phyloP scores from a whole-genome alignment of 176 grass and related monocot genomes.

The Phoenix dactylifera region DNA sequence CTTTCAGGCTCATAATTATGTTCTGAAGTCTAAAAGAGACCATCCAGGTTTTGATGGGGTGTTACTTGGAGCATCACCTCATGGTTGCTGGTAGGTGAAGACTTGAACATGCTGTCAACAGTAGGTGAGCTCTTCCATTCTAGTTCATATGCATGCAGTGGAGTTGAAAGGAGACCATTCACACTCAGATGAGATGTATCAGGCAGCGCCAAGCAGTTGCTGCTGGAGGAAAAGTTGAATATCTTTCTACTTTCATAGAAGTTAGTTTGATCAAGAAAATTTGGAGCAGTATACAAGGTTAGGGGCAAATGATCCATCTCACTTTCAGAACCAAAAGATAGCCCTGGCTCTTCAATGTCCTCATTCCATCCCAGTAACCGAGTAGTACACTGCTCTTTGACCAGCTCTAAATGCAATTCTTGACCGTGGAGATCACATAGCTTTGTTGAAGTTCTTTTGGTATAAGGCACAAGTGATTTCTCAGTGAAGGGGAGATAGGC shows the following conservation, averaged over 20 bases:
- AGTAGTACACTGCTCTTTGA: conserved; percentile 16
- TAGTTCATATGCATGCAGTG: conserved; percentile 26
- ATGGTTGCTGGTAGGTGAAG: conserved; percentile 6
- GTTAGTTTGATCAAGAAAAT: conserved; percentile 16
- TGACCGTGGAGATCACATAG: conserved; percentile 13
- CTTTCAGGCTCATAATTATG: conserved; percentile 25
- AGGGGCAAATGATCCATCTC: conserved; percentile 23
- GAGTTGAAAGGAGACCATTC: conserved; percentile 19
- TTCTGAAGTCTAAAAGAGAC: conserved; percentile 19
- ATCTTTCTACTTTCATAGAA: conserved; percentile 12
- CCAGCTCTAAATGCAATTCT: background rate
- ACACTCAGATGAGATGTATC: conserved; percentile 17
- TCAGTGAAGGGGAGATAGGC: conserved; percentile 22
- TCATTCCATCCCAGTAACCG: conserved; percentile 24
- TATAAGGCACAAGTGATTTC: conserved; percentile 22
- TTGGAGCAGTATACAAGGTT: conserved; percentile 17
- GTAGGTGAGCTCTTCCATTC: conserved; percentile 9
- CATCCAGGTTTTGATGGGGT: conserved; percentile 15
- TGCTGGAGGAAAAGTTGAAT: conserved; percentile 16
- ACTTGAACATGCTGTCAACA: conserved; percentile 15
- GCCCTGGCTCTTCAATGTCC: conserved; percentile 11
- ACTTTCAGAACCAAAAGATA: conserved; percentile 16
- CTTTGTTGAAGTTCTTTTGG: conserved; percentile 22
- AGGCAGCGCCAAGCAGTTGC: conserved; percentile 8
- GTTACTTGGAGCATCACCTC: conserved; percentile 14